Percentiles rank a stretch among this genome's conserved stretches.
Conservation (phyloP, 1,284 basidiomycete genomes). For the Hemileia vastatrix region DNA sequence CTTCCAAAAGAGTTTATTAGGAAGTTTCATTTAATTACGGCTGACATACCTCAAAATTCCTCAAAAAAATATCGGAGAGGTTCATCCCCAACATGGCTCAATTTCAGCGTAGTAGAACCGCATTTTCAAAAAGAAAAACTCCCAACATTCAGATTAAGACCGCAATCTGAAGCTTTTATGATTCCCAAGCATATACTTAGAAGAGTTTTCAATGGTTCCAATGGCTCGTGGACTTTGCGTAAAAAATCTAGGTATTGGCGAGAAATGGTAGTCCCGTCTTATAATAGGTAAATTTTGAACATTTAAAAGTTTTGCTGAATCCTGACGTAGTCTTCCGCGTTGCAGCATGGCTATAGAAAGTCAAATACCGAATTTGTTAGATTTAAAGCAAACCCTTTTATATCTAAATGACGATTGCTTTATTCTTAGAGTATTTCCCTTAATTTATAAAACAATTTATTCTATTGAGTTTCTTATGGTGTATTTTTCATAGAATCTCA, state of each 20-base stretch:
- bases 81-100: not conserved
- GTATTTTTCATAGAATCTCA: too few species aligned
- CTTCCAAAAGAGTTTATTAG: not conserved
- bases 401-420: slow-evolving; percentile 21
- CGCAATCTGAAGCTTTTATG: not conserved
- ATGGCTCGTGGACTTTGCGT: too few species aligned
- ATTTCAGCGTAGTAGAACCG: not conserved
- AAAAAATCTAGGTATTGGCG: not conserved
- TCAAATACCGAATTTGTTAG: slow-evolving; percentile 7
- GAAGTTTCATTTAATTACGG: not conserved
- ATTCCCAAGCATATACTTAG: not conserved
- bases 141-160: not conserved
- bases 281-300: not conserved
- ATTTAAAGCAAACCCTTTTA: slow-evolving; percentile 2
- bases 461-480: too few species aligned
- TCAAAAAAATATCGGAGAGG: not conserved
- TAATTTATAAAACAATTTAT: not conserved
- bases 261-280: not conserved
- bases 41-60: not conserved
- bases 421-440: slow-evolving; percentile 3
- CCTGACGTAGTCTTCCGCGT: too few species aligned
- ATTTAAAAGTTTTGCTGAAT: too few species aligned
- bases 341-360: slow-evolving; percentile 15
- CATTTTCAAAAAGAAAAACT: too few species aligned
- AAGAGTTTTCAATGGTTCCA: too few species aligned